These are phyloP conservation scores for Talaromyces rugulosus DNA, from an alignment of 2,329 filamentous ascomycete genomes.

Conservation along the genomic window DNA sequence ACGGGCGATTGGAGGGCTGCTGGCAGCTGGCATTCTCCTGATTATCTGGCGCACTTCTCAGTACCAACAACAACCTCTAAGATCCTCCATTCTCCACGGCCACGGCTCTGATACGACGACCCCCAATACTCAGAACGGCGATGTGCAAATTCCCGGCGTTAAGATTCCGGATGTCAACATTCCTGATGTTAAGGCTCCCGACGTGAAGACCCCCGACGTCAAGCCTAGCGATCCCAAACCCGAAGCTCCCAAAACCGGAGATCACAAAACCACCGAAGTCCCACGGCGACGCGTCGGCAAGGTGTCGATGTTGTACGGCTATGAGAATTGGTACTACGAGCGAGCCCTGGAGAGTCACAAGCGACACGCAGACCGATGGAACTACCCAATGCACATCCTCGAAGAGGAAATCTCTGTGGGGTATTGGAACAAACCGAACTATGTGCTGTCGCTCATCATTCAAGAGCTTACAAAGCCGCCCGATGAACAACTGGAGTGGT, in stretches of 20 bases:
- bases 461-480: conserved; percentile 29
- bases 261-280: not conserved
- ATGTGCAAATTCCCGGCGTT: not conserved
- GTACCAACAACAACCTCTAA: not conserved
- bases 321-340: conserved; percentile 29
- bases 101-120: not conserved
- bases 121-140: not conserved
- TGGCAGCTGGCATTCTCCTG: conserved; percentile 8
- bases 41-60: conserved; percentile 10
- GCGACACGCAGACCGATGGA: conserved; percentile 29
- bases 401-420: conserved; percentile 28
- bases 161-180: not conserved
- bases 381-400: conserved; percentile 33
- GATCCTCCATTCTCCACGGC: not conserved
- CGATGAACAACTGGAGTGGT: conserved; percentile 30
- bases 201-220: not conserved
- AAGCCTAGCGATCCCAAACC: not conserved
- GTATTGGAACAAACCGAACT: conserved; percentile 33
- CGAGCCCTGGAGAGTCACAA: conserved; percentile 32
- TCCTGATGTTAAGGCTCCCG: not conserved
- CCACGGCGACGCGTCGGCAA: conserved; percentile 21
- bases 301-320: conserved; percentile 32
- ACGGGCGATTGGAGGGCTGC: conserved; percentile 11
- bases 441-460: conserved; percentile 26
- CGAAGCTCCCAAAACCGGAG: not conserved